Percentiles rank a stretch among this genome's conserved stretches.
These are phyloP conservation scores for Barnettozyma wickerhamii DNA, from an alignment of 805 yeast genomes.

Conservation along the genomic window DNA sequence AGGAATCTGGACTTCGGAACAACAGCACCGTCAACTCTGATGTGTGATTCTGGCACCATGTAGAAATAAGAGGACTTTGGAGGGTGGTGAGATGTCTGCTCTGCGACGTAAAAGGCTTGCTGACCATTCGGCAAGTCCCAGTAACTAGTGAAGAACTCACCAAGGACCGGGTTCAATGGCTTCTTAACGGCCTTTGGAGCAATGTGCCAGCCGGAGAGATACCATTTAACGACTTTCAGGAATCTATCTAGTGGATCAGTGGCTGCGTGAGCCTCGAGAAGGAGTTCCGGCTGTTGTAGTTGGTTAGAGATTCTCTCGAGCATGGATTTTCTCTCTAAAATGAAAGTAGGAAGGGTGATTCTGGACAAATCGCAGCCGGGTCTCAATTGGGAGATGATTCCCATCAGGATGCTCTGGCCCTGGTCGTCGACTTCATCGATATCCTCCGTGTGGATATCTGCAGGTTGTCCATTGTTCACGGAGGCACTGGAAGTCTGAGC, in stretches of 20 bases:
- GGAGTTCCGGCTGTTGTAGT: constrained; percentile 71
- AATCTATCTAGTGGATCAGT: constrained; percentile 66
- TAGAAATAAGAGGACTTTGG: constrained; percentile 94
- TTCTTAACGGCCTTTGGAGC: constrained; percentile 98
- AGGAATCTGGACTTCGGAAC: constrained; percentile 84
- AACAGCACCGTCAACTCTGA: constrained; percentile 85
- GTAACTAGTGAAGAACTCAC: constrained; percentile 85
- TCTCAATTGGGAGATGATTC: constrained; percentile 85
- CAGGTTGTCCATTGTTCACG: too few species aligned
- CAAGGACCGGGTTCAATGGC: constrained; percentile 91
- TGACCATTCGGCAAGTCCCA: constrained; percentile 81
- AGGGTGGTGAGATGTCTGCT: constrained; percentile 98
- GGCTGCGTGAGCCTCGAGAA: constrained; percentile 61
- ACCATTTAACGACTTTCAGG: constrained; percentile 76
- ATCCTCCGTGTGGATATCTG: constrained; percentile 66
- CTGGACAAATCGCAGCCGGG: constrained; percentile 89
- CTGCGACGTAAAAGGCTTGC: constrained; percentile 80
- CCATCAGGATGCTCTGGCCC: constrained; percentile 80
- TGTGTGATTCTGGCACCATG: constrained; percentile 71
- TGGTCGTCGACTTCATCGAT: constrained; percentile 90
- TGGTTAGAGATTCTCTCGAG: constrained; percentile 90
- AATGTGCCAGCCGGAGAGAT: constrained; percentile 94
- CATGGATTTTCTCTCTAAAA: constrained; percentile 93
- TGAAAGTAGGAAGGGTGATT: constrained; percentile 93
- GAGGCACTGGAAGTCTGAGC: constrained; percentile 10